These are phyloP conservation scores for Spergularia marina DNA, from an alignment of 148 eudicot species.

Conservation along the genomic window DNA sequence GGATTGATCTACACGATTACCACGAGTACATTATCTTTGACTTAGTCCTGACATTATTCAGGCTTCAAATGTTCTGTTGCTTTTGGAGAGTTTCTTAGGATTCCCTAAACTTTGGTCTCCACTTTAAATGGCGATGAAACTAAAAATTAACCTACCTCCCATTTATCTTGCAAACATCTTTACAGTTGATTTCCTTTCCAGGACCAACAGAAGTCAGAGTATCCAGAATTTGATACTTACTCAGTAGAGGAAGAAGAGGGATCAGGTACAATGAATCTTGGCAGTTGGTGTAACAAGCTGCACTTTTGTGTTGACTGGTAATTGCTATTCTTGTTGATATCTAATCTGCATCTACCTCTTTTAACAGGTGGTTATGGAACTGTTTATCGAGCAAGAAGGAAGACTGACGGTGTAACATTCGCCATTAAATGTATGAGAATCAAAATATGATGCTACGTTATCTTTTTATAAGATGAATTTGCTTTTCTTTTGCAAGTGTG, in stretches of 20 bases:
- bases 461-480: conserved; percentile 1
- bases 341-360: conserved; percentile 14
- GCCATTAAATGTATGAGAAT: conserved; percentile 80
- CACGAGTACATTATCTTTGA: neutral
- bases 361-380: conserved; percentile 97
- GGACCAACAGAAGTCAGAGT: conserved; percentile 42
- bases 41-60: neutral
- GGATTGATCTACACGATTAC: neutral
- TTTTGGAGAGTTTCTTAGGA: neutral
- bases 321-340: neutral
- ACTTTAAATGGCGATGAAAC: neutral
- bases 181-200: conserved; percentile 21
- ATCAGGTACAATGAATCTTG: conserved; percentile 57
- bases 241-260: conserved; percentile 89
- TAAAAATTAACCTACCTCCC: neutral
- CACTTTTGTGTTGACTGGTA: neutral
- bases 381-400: conserved; percentile 85
- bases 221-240: conserved; percentile 67
- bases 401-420: conserved; percentile 64
- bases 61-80: neutral
- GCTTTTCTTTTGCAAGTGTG: neutral
- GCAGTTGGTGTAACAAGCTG: neutral
- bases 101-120: neutral
- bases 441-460: neutral
- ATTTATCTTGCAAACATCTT: neutral